Conservation (phyloP, 2,329 filamentous ascomycete genomes). For the Xylariaceae sp. region DNA sequence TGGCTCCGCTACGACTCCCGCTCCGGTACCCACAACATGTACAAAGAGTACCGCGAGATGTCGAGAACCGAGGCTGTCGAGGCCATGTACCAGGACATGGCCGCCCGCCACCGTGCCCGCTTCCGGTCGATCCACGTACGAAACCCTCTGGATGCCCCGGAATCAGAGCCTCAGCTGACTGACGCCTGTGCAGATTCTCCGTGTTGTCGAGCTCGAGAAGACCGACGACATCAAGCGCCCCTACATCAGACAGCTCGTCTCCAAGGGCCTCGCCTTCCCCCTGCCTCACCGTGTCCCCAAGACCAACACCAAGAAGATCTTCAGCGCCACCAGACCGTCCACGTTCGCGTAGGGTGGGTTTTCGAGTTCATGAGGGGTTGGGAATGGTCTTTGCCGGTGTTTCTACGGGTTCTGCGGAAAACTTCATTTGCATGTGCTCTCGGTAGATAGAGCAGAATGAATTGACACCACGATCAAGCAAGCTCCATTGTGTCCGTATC, state of each 20-base stretch:
- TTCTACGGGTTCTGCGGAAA: constrained; percentile 52
- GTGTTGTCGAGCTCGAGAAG: constrained; percentile 96
- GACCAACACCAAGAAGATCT: constrained; percentile 79
- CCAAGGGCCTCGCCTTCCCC: constrained; percentile 95
- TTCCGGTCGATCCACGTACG: constrained; percentile 98
- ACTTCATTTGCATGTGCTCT: constrained; percentile 49
- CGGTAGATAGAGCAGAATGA: constrained; percentile 27
- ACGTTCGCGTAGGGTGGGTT: constrained; percentile 84
- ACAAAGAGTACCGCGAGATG: constrained; percentile 99
- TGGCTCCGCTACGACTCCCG: constrained; percentile 99
- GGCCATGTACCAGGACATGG: constrained; percentile 99
- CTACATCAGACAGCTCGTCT: constrained; percentile 98
- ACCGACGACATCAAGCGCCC: constrained; percentile 89
- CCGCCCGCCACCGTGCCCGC: constrained; percentile 93
- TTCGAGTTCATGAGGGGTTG: constrained; percentile 43
- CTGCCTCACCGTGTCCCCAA: constrained; percentile 93
- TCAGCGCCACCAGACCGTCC: constrained; percentile 84
- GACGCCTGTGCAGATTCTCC: constrained; percentile 70
- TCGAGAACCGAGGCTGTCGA: constrained; percentile 92
- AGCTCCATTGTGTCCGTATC: constrained; percentile 6
- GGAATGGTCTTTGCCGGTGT: constrained; percentile 50
- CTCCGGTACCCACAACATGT: constrained; percentile 99
- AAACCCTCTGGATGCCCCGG: not conserved
- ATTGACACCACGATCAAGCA: constrained; percentile 20
- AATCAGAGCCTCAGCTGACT: not conserved